A percentile compares a stretch with the other conserved stretches of the same genome.
Evolutionary conservation across 768 basidiomycete genomes (phyloP).

Genomic region (Suillus brevipes): DNA sequence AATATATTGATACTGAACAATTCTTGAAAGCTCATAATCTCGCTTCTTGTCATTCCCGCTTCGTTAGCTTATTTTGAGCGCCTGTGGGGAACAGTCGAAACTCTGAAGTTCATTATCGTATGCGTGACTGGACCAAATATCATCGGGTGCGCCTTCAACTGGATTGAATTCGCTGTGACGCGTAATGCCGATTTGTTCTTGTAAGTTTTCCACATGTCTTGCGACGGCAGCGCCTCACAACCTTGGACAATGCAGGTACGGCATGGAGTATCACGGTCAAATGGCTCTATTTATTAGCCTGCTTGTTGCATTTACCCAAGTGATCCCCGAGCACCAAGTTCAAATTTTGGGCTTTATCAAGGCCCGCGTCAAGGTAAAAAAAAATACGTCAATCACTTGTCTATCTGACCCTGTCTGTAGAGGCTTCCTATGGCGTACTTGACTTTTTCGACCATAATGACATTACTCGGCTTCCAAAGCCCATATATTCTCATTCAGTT

Average conservation of each 20-base stretch:
- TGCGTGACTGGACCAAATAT: conserved; percentile 81
- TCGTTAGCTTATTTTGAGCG: conserved; percentile 90
- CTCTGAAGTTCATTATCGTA: conserved; percentile 80
- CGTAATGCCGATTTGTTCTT: conserved; percentile 73
- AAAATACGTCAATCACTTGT: not conserved
- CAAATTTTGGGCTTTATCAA: conserved; percentile 85
- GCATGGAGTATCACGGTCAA: conserved; percentile 88
- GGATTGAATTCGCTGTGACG: conserved; percentile 79
- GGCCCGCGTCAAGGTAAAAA: conserved; percentile 81
- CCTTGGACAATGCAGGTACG: conserved; percentile 56
- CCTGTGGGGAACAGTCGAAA: conserved; percentile 89
- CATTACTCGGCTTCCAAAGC: conserved; percentile 79
- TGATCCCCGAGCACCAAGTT: conserved; percentile 98
- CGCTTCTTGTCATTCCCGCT: conserved; percentile 76
- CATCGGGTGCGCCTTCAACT: conserved; percentile 85
- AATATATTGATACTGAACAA: conserved; percentile 9
- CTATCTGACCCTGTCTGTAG: conserved; percentile 42
- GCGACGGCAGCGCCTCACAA: conserved; percentile 16
- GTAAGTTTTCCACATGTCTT: conserved; percentile 45
- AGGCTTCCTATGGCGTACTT: conserved; percentile 93
- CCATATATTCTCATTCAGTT: conserved; percentile 96
- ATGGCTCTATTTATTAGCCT: conserved; percentile 87
- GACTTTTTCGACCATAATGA: conserved; percentile 83
- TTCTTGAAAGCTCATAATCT: conserved; percentile 63
- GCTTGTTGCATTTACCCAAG: conserved; percentile 94